A percentile compares a stretch with the other conserved stretches of the same genome.
Evolutionary conservation across 2,329 filamentous ascomycete genomes (phyloP).

Genomic region (Cercospora canescens): DNA sequence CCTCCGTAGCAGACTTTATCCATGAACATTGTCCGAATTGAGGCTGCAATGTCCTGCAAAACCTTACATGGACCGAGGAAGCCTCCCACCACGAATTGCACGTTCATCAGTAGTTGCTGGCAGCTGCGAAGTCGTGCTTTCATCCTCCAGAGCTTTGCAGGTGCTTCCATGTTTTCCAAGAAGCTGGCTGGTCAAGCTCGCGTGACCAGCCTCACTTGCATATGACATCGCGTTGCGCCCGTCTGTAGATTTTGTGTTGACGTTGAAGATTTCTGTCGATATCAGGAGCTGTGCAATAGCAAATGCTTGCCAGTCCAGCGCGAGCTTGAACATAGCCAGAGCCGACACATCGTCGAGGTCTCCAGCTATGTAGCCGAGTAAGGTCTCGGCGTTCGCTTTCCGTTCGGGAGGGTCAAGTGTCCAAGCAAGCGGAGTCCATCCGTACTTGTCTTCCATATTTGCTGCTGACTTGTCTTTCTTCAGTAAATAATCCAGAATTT

Average conservation of each 20-base stretch:
- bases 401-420: slow-evolving; percentile 1
- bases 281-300: background rate
- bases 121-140: background rate
- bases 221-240: background rate
- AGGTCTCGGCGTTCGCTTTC: background rate
- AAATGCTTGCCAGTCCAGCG: background rate
- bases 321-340: slow-evolving; percentile 4
- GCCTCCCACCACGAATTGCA: background rate
- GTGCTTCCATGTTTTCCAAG: background rate
- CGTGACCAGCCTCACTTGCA: slow-evolving; percentile 1
- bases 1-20: background rate
- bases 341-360: background rate
- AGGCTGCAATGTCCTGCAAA: background rate
- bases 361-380: background rate
- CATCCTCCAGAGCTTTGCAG: background rate
- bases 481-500: slow-evolving; percentile 1
- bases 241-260: background rate
- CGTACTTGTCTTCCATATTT: background rate
- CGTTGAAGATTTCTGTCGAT: background rate
- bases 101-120: background rate
- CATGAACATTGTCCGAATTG: background rate
- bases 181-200: background rate
- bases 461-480: background rate
- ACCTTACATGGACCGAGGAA: background rate
- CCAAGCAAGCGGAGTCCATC: background rate